phyloP scores from a whole-genome alignment of 1,139 yeast genomes.

The Lodderomyces elongisporus region DNA sequence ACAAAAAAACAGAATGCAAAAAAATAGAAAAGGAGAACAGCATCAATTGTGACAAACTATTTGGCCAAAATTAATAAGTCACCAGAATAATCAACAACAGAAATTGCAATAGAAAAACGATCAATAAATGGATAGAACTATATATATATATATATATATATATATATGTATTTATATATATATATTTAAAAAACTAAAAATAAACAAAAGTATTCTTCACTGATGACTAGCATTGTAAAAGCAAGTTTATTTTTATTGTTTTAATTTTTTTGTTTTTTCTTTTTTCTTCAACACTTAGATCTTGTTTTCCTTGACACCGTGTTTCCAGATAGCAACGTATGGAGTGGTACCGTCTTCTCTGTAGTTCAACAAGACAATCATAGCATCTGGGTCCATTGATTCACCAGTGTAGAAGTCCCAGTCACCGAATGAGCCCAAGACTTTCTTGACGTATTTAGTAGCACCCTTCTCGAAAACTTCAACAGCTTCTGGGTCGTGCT shows the following conservation, averaged over 20 bases:
- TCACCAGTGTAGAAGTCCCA: conserved; percentile 99
- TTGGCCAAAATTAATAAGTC: too few species aligned
- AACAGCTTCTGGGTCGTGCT: conserved; percentile 80
- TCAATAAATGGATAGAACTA: too few species aligned
- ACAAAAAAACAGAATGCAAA: background rate
- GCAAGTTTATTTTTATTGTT: too few species aligned
- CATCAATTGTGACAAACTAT: too few species aligned
- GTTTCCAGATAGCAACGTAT: conserved; percentile 97
- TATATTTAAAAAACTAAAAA: background rate
- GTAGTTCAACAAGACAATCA: conserved; percentile 97
- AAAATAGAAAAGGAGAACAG: background rate
- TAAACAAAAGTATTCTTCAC: background rate
- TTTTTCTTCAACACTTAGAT: conserved; percentile 41
- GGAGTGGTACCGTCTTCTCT: conserved; percentile 99
- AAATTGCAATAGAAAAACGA: too few species aligned
- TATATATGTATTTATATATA: background rate
- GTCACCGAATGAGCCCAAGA: conserved; percentile 90
- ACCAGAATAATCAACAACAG: too few species aligned
- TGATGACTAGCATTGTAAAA: too few species aligned
- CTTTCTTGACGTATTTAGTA: conserved; percentile 89
- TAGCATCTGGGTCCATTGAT: conserved; percentile 99
- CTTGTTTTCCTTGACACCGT: conserved; percentile 87
- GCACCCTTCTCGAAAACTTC: conserved; percentile 96
- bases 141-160: background rate
- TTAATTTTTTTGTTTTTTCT: background rate